phyloP scores from a whole-genome alignment of 164 flowering plant species.

The Vitis amurensis region DNA sequence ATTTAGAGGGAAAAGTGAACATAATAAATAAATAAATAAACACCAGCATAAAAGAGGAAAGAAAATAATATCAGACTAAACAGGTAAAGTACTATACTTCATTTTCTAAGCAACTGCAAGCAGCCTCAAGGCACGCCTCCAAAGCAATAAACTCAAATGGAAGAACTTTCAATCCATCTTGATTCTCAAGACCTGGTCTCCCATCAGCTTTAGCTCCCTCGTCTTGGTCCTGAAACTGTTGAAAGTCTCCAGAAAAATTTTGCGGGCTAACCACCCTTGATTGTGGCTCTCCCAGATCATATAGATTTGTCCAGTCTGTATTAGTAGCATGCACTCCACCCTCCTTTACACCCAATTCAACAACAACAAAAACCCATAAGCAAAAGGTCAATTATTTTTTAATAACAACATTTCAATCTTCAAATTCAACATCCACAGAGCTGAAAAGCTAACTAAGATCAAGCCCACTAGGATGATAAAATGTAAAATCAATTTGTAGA shows the following conservation, averaged over 20 bases:
- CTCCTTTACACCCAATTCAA: conserved; percentile 35
- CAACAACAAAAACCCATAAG: background rate
- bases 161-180: conserved; percentile 68
- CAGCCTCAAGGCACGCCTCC: conserved; percentile 97
- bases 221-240: conserved; percentile 24
- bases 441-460: background rate
- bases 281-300: conserved; percentile 45
- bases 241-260: conserved; percentile 29
- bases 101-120: conserved; percentile 85
- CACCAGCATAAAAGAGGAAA: background rate
- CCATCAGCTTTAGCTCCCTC: conserved; percentile 44
- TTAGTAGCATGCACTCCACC: conserved; percentile 35
- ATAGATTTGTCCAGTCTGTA: conserved; percentile 52
- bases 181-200: conserved; percentile 49
- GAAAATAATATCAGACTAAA: background rate
- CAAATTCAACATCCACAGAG: background rate
- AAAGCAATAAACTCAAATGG: conserved; percentile 93
- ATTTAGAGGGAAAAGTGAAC: background rate
- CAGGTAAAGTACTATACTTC: conserved; percentile 46
- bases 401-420: background rate
- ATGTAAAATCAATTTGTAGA: background rate
- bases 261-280: conserved; percentile 40
- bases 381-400: background rate
- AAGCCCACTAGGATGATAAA: background rate
- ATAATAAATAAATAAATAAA: background rate